Evolutionary conservation across 306 rosid species (phyloP), one percentile per base, ranked within the genome.

Genomic region (Citrullus amarus): DNA sequence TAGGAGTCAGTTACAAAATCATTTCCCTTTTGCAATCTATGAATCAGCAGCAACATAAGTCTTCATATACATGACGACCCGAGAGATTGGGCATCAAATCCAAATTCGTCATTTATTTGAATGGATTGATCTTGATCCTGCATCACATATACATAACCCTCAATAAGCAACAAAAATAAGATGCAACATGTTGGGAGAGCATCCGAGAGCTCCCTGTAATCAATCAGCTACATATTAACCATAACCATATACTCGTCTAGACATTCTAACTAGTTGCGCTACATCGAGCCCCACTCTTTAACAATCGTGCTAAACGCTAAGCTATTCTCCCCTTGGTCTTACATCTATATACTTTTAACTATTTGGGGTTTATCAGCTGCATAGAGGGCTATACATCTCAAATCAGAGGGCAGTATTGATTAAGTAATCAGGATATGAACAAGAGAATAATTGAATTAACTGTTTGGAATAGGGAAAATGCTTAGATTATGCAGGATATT

Each of bases 31-130:
- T 36, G 32, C 79, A 32, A 53, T 76, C 59, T 30, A 48, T 10
- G 44, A 75, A 16, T 41, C 57, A 41, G 80, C 16, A 56, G 69
- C n/a, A 59, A 25, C 44, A 46, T 41, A 6, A 41, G 78, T 78
- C 81, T 61, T 89, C 90, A 88, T 73, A 84, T 83, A 66, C 91
- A 89, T 36, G 92, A 88, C 80, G 95, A 88, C 81, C 97, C 91
- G 53, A 83, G 84, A 39, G 87, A 77, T 80, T 82, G 85, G 22
- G 85, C 87, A 80, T 90, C 96, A 30, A 80, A 86, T 78, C 91
- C 89, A 54, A 86, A 65, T 62, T 90, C 97, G 79, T 85, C 90
- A 61, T 89, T 90, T 84, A 85, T 79, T 79, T 87, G 22, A 20
- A 77, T 32, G 60, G 80, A 46, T 54, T 89, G 90, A 53, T 79